These are phyloP conservation scores for Rhizopus sp. DNA, from an alignment of 371 early-diverging fungal genomes.

Conservation along the genomic window DNA sequence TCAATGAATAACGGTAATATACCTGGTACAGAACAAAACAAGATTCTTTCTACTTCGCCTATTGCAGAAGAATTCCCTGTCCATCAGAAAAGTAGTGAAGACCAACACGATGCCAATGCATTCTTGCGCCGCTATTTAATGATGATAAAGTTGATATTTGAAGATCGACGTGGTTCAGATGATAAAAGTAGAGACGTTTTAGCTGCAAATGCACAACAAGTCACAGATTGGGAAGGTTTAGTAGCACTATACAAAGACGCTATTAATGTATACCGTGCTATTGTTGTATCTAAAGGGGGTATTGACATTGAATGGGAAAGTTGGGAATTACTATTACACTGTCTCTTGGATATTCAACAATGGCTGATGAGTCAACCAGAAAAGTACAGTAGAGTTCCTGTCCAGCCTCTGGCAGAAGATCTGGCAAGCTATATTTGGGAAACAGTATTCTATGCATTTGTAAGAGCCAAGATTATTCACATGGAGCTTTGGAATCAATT, in stretches of 20 bases:
- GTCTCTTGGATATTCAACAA: constrained; percentile 58
- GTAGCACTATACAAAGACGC: constrained; percentile 59
- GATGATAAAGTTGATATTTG: constrained; percentile 58
- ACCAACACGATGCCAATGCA: constrained; percentile 52
- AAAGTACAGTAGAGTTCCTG: constrained; percentile 49
- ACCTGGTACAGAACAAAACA: background rate
- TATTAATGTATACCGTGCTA: constrained; percentile 61
- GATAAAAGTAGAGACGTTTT: constrained; percentile 13
- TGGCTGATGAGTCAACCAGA: constrained; percentile 55
- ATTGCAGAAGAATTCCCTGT: constrained; percentile 10
- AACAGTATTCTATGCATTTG: constrained; percentile 62
- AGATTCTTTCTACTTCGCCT: constrained; percentile 16
- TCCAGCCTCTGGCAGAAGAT: constrained; percentile 53
- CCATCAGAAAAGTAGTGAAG: constrained; percentile 11
- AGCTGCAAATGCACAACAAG: constrained; percentile 23
- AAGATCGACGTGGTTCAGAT: constrained; percentile 19
- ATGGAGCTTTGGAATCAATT: constrained; percentile 54
- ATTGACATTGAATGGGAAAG: constrained; percentile 66
- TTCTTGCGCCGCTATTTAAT: constrained; percentile 63
- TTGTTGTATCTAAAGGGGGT: constrained; percentile 54
- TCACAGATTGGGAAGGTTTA: constrained; percentile 55
- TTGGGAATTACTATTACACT: constrained; percentile 57
- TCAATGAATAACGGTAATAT: constrained; percentile 4
- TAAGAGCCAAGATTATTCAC: constrained; percentile 52
- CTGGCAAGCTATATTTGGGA: constrained; percentile 59